Conservation (phyloP, 2,329 filamentous ascomycete species). For the Exserohilum turcica region DNA sequence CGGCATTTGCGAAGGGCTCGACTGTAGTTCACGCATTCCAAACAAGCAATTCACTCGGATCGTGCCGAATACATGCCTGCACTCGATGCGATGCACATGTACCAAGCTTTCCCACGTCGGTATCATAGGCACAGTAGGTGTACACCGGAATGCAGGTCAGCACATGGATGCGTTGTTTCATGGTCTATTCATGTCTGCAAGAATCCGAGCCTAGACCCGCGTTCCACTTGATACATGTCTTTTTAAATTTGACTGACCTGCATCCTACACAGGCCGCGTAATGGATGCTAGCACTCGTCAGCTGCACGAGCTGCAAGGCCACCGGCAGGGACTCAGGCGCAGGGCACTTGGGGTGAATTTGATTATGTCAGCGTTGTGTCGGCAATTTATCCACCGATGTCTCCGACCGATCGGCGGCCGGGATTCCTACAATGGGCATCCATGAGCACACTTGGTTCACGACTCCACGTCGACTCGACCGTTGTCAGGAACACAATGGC, state of each 20-base stretch:
- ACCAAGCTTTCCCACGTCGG: background rate
- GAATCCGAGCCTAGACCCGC: no score
- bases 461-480: background rate
- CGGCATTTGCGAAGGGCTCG: background rate
- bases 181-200: no score
- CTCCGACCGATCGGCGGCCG: conserved; percentile 12
- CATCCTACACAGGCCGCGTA: background rate
- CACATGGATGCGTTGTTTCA: background rate
- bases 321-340: background rate
- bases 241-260: background rate
- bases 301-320: background rate
- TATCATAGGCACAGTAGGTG: background rate
- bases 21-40: background rate
- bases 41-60: conserved; percentile 2
- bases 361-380: conserved; percentile 6
- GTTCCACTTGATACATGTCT: no score
- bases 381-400: conserved; percentile 1
- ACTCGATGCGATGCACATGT: background rate
- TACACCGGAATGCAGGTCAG: background rate
- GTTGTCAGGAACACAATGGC: background rate
- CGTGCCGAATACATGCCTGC: background rate
- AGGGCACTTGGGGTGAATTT: background rate
- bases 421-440: background rate
- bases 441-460: background rate
- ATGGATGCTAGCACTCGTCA: background rate